phyloP scores from a whole-genome alignment of 2,329 filamentous ascomycete species.

The Westerdykella aurantiaca region DNA sequence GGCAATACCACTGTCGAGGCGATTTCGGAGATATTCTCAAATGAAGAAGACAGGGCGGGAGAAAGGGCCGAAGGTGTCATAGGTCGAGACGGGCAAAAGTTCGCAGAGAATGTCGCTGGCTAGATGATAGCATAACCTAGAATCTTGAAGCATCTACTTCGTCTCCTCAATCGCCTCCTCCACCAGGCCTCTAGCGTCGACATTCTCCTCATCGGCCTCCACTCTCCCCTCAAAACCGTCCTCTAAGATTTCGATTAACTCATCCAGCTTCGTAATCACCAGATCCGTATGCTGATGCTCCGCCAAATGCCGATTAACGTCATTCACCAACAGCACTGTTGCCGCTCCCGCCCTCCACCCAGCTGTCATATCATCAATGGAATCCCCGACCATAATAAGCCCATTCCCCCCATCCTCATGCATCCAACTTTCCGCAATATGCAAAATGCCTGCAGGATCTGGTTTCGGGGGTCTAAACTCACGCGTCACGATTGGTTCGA shows the following conservation, averaged over 20 bases:
- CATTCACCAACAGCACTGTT: conserved; percentile 81
- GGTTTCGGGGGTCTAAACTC: conserved; percentile 83
- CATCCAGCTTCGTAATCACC: conserved; percentile 63
- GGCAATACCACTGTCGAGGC: conserved; percentile 61
- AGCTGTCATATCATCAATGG: conserved; percentile 88
- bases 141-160: conserved; percentile 19
- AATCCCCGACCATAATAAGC: conserved; percentile 54
- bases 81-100: conserved; percentile 37
- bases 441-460: conserved; percentile 77
- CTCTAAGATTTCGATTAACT: conserved; percentile 70
- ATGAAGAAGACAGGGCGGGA: conserved; percentile 17
- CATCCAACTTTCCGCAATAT: conserved; percentile 74
- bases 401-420: conserved; percentile 40
- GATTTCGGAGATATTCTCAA: conserved; percentile 50
- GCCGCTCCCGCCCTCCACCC: conserved; percentile 77
- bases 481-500: conserved; percentile 75
- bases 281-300: conserved; percentile 72
- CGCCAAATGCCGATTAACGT: conserved; percentile 66
- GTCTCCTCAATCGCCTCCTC: conserved; percentile 15
- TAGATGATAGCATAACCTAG: conserved; percentile 19
- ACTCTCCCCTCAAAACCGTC: conserved; percentile 59
- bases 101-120: conserved; percentile 46
- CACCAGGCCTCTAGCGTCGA: conserved; percentile 21
- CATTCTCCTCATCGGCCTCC: conserved; percentile 20
- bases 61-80: conserved; percentile 40